A percentile compares a stretch with the other conserved stretches of the same genome.
Evolutionary conservation across 257 asterid species (phyloP).

Genomic region (Misopates orontium): DNA sequence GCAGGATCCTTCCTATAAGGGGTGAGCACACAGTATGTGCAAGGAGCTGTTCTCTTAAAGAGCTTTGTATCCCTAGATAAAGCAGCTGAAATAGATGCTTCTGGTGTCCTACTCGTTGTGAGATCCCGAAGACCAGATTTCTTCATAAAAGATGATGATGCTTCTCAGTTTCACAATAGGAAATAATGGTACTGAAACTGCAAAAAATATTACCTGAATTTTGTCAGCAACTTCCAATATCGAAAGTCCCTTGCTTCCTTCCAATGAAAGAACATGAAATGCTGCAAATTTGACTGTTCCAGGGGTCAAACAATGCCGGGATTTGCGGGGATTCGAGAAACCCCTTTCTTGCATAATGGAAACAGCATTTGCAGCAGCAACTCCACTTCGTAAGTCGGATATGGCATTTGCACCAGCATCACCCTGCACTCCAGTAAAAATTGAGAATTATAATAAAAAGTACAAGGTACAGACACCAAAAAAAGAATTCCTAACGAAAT

Average conservation of each 20-base stretch:
- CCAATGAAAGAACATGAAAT: constrained; percentile 84
- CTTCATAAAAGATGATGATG: constrained; percentile 37
- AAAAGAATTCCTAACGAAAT: too few species aligned
- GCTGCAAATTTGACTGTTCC: constrained; percentile 95
- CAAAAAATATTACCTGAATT: constrained; percentile 68
- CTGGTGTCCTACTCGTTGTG: constrained; percentile 91
- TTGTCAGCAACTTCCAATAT: constrained; percentile 82
- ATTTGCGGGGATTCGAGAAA: constrained; percentile 66
- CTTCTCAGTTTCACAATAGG: constrained; percentile 26
- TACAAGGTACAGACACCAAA: too few species aligned
- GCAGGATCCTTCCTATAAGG: constrained; percentile 81
- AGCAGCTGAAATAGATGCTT: constrained; percentile 97
- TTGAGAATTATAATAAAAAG: neutral
- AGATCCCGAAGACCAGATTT: constrained; percentile 95
- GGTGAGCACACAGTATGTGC: constrained; percentile 82
- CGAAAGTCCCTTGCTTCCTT: constrained; percentile 80
- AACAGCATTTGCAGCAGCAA: constrained; percentile 85
- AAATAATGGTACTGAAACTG: constrained; percentile 14
- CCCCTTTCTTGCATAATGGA: constrained; percentile 88
- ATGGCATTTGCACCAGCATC: constrained; percentile 57
- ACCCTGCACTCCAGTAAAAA: constrained; percentile 46
- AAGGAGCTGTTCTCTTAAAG: constrained; percentile 96
- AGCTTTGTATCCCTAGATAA: constrained; percentile 85
- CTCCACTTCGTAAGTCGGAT: constrained; percentile 78
- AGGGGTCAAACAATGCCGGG: constrained; percentile 93